Base-by-base conservation (phyloP, 2,329 filamentous ascomycete genomes). In the Cercospora sp. region DNA sequence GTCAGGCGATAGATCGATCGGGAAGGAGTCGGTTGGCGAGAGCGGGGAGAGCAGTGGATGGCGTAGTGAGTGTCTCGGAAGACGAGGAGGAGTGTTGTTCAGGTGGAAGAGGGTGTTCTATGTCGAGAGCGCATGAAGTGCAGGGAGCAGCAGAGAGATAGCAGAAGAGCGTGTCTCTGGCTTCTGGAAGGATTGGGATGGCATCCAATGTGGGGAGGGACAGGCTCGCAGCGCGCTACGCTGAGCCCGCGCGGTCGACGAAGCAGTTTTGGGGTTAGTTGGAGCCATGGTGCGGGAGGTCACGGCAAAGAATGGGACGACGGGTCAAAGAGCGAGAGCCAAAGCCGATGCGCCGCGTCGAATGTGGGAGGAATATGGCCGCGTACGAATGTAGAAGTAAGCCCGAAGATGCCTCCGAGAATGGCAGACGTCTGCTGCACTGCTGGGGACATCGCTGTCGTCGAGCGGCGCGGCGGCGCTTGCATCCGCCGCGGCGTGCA, bases 351-450 rank as follows among this genome's bases (percentile, higher is more conserved):
- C 36, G 36, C 36, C 36, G 36, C 36, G 36, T n/a, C n/a, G 36
- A 40, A 58, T n/a, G 10, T 31, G 53, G 53, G 53, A 58, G 53
- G 26, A 58, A n/a, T 30, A 31, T 58, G 55, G 31, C 26, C 28
- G 28, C 13, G 55, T 13, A 36, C 51, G n/a, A 16, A 60, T n/a
- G 57, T 16, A 60, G 57, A 36, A 60, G 33, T 60, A 42, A 28
- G 58, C 31, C 58, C 58, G 58, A 60, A 40, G 58, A 60, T 60
- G 33, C 8, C 31, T 60, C 58, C 58, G 58, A 60, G n/a, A 23
- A 36, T 5, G 57, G 51, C 12, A 30, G 51, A 55, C 23, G 20
- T n/a, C 51, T n/a, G 36, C 36, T 40, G 36, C 36, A 2, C 36
- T 40, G 28, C 23, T 26, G 51, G 23, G 51, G 13, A 26, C 6